A percentile compares a stretch with the other conserved stretches of the same genome.
phyloP scores from a whole-genome alignment of 169 alveolate species.

The Plasmodium chabaudi region DNA sequence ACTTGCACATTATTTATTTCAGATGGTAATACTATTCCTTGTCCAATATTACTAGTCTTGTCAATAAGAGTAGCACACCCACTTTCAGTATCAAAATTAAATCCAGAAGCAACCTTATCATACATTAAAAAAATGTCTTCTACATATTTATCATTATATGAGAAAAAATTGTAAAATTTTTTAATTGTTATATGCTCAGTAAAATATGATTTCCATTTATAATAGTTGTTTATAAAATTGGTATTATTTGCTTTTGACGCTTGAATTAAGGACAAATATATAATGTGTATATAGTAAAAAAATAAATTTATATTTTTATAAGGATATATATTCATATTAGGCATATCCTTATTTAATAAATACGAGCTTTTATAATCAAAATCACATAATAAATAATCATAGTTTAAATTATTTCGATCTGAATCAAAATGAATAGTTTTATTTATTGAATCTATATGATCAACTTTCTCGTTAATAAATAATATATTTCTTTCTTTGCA shows the following conservation, averaged over 20 bases:
- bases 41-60: background rate
- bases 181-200: slow-evolving; percentile 16
- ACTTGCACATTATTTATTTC: background rate
- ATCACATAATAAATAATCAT: slow-evolving; percentile 71
- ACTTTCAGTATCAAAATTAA: background rate
- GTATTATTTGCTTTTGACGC: slow-evolving; percentile 2
- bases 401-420: slow-evolving; percentile 50
- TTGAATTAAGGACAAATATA: slow-evolving; percentile 50
- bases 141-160: slow-evolving; percentile 68
- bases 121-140: slow-evolving; percentile 42
- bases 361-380: slow-evolving; percentile 60
- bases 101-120: background rate
- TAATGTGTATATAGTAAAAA: slow-evolving; percentile 65
- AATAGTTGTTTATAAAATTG: slow-evolving; percentile 9
- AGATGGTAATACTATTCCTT: background rate
- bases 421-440: slow-evolving; percentile 47
- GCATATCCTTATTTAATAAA: slow-evolving; percentile 15
- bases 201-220: slow-evolving; percentile 24
- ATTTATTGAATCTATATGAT: slow-evolving; percentile 14
- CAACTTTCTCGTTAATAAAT: slow-evolving; percentile 52
- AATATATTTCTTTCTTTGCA: slow-evolving; percentile 73
- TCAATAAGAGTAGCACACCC: background rate
- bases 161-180: slow-evolving; percentile 49
- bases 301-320: slow-evolving; percentile 49
- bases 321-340: slow-evolving; percentile 57